These are phyloP conservation scores for Macroventuria anomochaeta DNA, from an alignment of 2,329 filamentous ascomycete species.

Conservation along the genomic window DNA sequence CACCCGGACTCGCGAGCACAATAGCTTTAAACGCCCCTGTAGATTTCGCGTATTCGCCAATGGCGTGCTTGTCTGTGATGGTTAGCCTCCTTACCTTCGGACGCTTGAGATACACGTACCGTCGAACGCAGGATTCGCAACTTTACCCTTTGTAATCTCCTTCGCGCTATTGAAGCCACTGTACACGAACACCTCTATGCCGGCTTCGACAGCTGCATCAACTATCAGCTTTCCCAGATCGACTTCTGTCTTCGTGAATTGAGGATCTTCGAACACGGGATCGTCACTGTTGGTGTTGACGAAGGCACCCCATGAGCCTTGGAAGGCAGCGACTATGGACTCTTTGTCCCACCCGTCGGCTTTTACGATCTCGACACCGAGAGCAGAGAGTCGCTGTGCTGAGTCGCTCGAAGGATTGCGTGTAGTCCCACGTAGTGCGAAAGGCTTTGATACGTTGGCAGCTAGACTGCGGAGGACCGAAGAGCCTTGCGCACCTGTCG, in stretches of 20 bases:
- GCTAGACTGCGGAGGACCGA: constrained; percentile 49
- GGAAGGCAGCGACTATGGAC: constrained; percentile 28
- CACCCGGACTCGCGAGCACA: constrained; percentile 50
- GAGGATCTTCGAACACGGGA: constrained; percentile 20
- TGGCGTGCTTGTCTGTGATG: constrained; percentile 47
- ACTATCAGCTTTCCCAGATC: constrained; percentile 18
- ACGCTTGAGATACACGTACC: constrained; percentile 13
- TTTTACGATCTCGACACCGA: constrained; percentile 23
- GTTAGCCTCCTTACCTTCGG: background rate
- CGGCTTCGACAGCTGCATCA: background rate
- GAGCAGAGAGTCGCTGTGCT: constrained; percentile 54
- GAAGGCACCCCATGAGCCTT: constrained; percentile 29
- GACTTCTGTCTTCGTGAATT: constrained; percentile 23
- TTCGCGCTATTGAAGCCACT: constrained; percentile 26
- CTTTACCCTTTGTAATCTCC: constrained; percentile 20
- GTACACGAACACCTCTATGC: constrained; percentile 24
- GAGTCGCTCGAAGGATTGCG: constrained; percentile 58
- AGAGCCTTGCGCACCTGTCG: constrained; percentile 53
- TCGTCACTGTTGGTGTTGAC: constrained; percentile 33
- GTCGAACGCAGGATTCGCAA: constrained; percentile 26
- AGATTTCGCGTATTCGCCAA: constrained; percentile 49
- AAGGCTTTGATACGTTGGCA: constrained; percentile 31
- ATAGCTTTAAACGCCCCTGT: constrained; percentile 46
- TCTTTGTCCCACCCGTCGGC: constrained; percentile 32
- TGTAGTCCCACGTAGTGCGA: constrained; percentile 64